Base-by-base conservation (phyloP, 2,329 filamentous ascomycete species). In the Leptographium lundbergii region DNA sequence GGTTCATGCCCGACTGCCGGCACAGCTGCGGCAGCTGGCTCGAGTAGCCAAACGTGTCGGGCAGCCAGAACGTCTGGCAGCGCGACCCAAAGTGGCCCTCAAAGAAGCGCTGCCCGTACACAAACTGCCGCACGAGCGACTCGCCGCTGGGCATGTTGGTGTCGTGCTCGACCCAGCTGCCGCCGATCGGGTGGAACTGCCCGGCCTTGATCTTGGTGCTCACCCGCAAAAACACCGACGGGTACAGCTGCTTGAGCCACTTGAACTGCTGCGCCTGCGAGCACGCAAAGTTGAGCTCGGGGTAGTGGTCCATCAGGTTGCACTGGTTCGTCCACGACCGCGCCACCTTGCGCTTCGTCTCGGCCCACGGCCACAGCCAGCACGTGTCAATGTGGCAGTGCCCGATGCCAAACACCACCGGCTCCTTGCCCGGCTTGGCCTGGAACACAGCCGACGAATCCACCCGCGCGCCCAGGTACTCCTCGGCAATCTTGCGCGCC, bases 381-480 rank as follows among this genome's bases (percentile, higher is more conserved):
- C 92, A 96, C 32, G 88, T 95, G 73, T 97, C 94, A 65, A 99
- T 99, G 72, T 99, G 94, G 66, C 94, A 99, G 71, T 99, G 90
- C 0, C 94, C 94, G 64, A 97, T 92, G 42, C 85, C 92, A 66
- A 84, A 94, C 4, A 97, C 89, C 61, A 95, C 79, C 1, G 89
- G 83, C 39, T 87, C 79, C 29, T 86, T 85, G 62, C 84, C 86
- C 56, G 79, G 84, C 63, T 84, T 86, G 58, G 78, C 83, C 48
- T 89, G 80, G 68, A 97, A 99, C 11, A 99, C 90, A 63, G 89
- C 84, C 57, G 87, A 78, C 6, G 89, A 91, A 69, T 96, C 87
- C 54, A 95, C 84, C 59, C 88, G 81, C 50, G 88, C 77, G 1
- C 94, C 92, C 14, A 97, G 73, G 67, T 95, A 95, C 67, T 88